Conservation (phyloP, 768 basidiomycete species). For the Lanmaoa rubissima region DNA sequence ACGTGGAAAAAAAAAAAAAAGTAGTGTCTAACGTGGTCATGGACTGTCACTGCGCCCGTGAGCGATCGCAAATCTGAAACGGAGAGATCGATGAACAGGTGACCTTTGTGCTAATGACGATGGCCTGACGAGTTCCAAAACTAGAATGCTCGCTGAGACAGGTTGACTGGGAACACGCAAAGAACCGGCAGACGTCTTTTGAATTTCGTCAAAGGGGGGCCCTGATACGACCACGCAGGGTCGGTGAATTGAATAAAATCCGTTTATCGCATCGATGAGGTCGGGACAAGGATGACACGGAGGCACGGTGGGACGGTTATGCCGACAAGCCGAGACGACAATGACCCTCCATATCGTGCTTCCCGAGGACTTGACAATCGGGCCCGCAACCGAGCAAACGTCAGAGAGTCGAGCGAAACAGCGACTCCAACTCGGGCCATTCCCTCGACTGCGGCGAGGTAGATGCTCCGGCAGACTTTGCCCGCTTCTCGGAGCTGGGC, state of each 20-base stretch:
- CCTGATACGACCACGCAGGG: constrained; percentile 9
- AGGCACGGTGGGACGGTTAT: background rate
- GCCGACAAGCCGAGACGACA: constrained; percentile 11
- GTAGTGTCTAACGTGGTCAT: constrained; percentile 10
- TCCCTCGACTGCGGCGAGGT: background rate
- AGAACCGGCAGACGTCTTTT: constrained; percentile 2
- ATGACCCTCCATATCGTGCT: background rate
- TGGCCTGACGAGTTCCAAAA: background rate
- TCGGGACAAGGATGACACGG: constrained; percentile 2
- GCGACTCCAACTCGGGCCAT: constrained; percentile 10
- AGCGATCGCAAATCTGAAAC: constrained; percentile 13
- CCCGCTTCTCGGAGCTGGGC: background rate
- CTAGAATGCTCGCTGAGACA: background rate
- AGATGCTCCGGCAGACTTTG: background rate
- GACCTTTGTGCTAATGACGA: constrained; percentile 1
- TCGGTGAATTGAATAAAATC: constrained; percentile 18
- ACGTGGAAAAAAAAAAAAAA: background rate
- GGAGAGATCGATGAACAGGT: constrained; percentile 3
- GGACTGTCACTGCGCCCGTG: constrained; percentile 3
- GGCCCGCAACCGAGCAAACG: constrained; percentile 8
- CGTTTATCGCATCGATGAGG: constrained; percentile 8
- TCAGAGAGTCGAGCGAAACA: background rate
- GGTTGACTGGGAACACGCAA: background rate
- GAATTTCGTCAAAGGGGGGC: background rate
- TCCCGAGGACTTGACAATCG: constrained; percentile 6